Base-by-base conservation (phyloP, 768 basidiomycete genomes). In the Tylopilus sp. region DNA sequence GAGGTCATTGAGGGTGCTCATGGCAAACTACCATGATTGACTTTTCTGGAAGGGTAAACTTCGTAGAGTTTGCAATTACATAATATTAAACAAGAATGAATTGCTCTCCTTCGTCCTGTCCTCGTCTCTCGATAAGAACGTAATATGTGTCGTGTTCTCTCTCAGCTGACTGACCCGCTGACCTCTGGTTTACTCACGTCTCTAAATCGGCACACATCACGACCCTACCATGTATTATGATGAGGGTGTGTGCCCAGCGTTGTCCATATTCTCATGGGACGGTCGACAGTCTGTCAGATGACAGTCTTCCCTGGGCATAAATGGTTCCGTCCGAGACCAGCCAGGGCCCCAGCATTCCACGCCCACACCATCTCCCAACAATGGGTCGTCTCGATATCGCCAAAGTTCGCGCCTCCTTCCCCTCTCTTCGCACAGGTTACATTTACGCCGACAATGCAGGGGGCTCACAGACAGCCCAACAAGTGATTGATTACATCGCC, bases 361-460 rank as follows among this genome's bases (percentile, higher is more conserved):
- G 22, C 20, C 31, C n/a, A n/a, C 8, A 36, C 30, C 15, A 22
- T 40, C 21, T 20, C 22, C 39, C 15, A 22, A 17, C 23, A 15
- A 67, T 69, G 66, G 46, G 43, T 49, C 23, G 40, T 21, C 59
- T 84, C 58, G 77, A 83, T 66, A 71, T 85, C 22, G 58, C 65
- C 17, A 68, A 70, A 58, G 82, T 76, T 40, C 80, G 85, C 47
- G 72, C 77, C 26, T 76, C 78, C 33, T 89, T 90, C 63, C 88
- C 86, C 4, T 69, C 83, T 4, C 71, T 90, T 23, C 64, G 71
- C 26, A 69, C 74, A 1, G 82, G 80, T 2, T 88, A 75, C 59
- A 76, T 87, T 53, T 89, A 79, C 59, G 88, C 75, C 3, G 88
- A 89, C 70, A 90, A 86, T 52, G 88, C 88, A 0, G 88, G 86